Base-by-base conservation (phyloP, 116 monocot genomes). In the Cymodocea nodosa region DNA sequence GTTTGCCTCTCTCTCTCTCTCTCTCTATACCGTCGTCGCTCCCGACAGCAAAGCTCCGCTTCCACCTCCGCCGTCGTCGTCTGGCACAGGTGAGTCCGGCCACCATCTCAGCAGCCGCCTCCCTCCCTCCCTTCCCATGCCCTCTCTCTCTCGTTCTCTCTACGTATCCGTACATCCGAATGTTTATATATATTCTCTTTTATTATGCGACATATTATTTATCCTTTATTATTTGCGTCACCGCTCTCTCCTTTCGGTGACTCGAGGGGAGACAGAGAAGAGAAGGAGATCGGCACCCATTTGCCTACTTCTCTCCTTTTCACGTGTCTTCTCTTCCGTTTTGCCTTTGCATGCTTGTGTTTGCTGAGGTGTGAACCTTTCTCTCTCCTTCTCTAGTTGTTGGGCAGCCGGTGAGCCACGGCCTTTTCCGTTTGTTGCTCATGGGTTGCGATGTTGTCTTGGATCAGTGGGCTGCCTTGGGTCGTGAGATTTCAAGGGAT, bases 321-420 rank as follows among this genome's bases (percentile, higher is more conserved):
- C 68, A 68, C 68, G 68, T 68, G 56, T 19, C 35, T 25, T 39
- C 44, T 68, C 56, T 22, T 44, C 66, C 18, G 25, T 34, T 52
- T 66, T 66, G 52, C 51, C 15, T 68, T 22, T 56, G 56, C 56
- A 68, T 68, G 68, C 35, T 68, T 44, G 44, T 44, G 44, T 44
- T 44, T 44, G 44, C 52, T 49, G 18, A n/a, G 34, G 49, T n/a
- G 17, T 2, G 64, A 5, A 12, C 24, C 35, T 17, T 51, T 23
- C 1, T 7, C 35, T 55, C 36, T 20, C 37, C 17, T 40, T 16
- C 66, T 20, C 15, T 58, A 13, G 15, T 25, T 4, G 14, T 13
- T 22, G 5, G 22, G 22, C 58, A 58, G 58, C 25, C 25, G 58
- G 22, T 22, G 58, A 58, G 7, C 15, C 25, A 58, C 23, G 58